Base-by-base conservation (phyloP, 768 basidiomycete species). In the Mycena latifolia region DNA sequence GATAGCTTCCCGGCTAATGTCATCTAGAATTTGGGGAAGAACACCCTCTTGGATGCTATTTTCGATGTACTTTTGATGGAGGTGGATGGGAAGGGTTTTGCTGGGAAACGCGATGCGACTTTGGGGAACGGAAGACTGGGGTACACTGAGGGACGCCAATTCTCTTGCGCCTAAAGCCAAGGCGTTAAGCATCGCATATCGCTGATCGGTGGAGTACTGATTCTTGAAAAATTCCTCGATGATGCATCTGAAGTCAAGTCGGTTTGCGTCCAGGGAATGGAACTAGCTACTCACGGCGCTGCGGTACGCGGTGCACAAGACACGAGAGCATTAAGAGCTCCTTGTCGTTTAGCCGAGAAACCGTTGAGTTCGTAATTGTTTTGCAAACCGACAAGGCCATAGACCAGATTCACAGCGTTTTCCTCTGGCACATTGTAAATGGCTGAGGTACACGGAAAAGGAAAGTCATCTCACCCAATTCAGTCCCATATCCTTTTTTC, bases 171-270 rank as follows among this genome's bases (percentile, higher is more conserved):
- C 94, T 35, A 96, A 77, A 0, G 93, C 94, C 14, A 99, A 81
- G 1, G 95, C 92, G 66, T 93, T 95, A 24, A 99, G 84, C 69
- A 96, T 94, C 12, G 88, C 86, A 66, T 88, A 92, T 10, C 96
- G 90, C 71, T 98, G 96, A 31, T 89, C 85, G 20, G 88, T 86
- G 0, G 98, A 96, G 77, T 97, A 98, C 69, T 97, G 94, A 52
- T 92, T 93, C 70, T 90, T 90, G 81, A 99, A 99, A 77, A 95
- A 96, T 73, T 98, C 94, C 75, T 97, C 95, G 56, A 94, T 89
- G 12, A 98, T 81, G 35, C 88, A 85, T 4, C 96, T 98, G 59
- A 50, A 18, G 3, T 43, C 37, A 37, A 12, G 31, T 69, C 9
- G 65, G 33, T 25, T 48, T 29, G 10, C 25, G 52, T 35, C 35